These are phyloP conservation scores for Skeletonema marinoi DNA, from an alignment of 108 stramenopile species.

Conservation along the genomic window DNA sequence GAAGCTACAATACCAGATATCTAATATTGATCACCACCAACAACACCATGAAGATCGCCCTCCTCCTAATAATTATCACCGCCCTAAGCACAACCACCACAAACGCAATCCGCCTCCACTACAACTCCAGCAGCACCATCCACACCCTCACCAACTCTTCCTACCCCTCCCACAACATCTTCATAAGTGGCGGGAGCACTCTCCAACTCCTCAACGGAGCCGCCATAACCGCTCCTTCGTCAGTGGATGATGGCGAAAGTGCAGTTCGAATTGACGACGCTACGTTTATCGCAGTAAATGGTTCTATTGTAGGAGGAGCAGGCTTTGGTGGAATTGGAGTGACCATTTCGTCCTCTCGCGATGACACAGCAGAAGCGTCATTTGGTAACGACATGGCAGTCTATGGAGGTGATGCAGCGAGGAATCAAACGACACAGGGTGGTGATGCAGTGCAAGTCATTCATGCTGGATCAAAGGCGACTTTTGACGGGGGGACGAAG, in stretches of 20 bases:
- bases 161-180: too few species aligned
- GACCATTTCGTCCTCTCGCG: conserved; percentile 10
- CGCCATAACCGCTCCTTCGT: conserved; percentile 5
- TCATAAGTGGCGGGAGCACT: background rate
- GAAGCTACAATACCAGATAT: too few species aligned
- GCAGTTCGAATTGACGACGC: conserved; percentile 27
- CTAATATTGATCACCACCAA: too few species aligned
- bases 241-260: conserved; percentile 10
- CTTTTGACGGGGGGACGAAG: conserved; percentile 16
- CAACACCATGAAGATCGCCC: too few species aligned
- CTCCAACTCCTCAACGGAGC: conserved; percentile 5
- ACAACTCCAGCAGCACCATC: too few species aligned
- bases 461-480: conserved; percentile 17
- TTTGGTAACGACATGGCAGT: conserved; percentile 24
- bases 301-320: conserved; percentile 8
- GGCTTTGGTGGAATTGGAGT: conserved; percentile 15
- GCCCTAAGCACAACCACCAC: too few species aligned
- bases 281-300: conserved; percentile 2
- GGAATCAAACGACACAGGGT: conserved; percentile 19
- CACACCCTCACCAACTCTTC: too few species aligned
- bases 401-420: conserved; percentile 24
- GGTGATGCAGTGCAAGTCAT: conserved; percentile 30
- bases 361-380: background rate
- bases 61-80: too few species aligned
- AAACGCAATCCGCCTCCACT: too few species aligned